Evolutionary conservation across 345 rosid species (phyloP).

Genomic region (Eucalyptus regnans): DNA sequence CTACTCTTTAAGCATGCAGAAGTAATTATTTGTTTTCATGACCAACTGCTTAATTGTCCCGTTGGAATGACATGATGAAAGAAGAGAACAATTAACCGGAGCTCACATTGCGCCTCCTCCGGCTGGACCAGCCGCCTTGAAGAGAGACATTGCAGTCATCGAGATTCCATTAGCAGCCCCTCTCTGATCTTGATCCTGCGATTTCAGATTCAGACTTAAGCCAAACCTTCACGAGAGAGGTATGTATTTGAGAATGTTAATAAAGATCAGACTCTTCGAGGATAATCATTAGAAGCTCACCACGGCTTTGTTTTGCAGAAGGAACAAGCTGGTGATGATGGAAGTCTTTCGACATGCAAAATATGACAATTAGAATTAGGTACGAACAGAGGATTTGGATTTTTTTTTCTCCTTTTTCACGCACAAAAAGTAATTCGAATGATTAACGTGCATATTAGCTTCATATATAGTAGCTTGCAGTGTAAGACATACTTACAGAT

Average conservation of each 20-base stretch:
- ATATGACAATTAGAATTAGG: neutral
- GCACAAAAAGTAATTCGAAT: neutral
- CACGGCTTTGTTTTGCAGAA: constrained; percentile 48
- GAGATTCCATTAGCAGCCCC: constrained; percentile 47
- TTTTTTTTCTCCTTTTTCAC: neutral
- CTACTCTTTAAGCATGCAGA: neutral
- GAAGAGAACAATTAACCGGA: neutral
- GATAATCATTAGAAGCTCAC: constrained; percentile 2
- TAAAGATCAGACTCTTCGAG: neutral
- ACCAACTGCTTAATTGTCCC: neutral
- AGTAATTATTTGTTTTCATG: neutral
- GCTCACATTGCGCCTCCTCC: constrained; percentile 43
- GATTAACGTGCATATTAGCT: neutral
- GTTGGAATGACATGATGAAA: neutral
- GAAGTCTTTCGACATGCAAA: constrained; percentile 6
- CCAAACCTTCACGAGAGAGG: neutral
- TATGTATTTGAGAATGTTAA: neutral
- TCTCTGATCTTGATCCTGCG: constrained; percentile 44
- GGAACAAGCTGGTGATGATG: constrained; percentile 22
- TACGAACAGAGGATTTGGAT: neutral
- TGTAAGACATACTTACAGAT: constrained; percentile 26
- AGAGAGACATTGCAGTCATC: constrained; percentile 39
- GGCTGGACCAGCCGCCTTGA: constrained; percentile 45
- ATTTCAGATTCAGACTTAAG: neutral
- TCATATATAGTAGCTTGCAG: neutral